Conservation (phyloP, 2,329 filamentous ascomycete species). For the Colletotrichum australisinense region DNA sequence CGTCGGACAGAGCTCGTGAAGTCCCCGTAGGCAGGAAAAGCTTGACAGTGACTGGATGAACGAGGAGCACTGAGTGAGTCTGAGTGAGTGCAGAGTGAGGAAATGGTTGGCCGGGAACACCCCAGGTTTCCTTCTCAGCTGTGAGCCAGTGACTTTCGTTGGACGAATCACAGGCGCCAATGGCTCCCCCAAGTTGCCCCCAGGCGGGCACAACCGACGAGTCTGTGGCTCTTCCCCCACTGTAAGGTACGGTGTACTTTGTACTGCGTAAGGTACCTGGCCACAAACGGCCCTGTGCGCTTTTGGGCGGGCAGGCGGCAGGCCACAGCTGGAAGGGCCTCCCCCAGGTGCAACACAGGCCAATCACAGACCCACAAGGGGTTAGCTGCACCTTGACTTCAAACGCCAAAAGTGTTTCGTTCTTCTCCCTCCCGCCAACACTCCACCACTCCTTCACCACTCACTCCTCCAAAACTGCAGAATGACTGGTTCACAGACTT, state of each 20-base stretch:
- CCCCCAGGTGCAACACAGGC: neutral
- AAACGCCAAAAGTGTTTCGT: slow-evolving; percentile 33
- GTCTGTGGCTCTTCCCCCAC: neutral
- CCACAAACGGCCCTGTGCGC: neutral
- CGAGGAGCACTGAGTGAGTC: neutral
- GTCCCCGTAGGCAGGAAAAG: neutral
- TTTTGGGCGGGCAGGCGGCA: neutral
- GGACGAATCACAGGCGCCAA: neutral
- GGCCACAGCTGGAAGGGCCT: neutral
- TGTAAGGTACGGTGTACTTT: no score
- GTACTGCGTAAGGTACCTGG: neutral
- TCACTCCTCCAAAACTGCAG: neutral
- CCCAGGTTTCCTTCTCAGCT: neutral
- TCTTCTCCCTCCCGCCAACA: neutral
- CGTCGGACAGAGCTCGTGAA: neutral
- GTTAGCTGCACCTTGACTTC: slow-evolving; percentile 20
- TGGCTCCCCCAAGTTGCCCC: neutral
- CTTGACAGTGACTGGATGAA: neutral
- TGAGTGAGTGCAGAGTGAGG: neutral
- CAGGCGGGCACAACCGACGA: neutral
- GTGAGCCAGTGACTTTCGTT: neutral
- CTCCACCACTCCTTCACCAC: no score
- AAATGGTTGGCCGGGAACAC: neutral
- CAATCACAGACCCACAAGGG: slow-evolving; percentile 35
- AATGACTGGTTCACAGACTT: neutral